A percentile compares a stretch with the other conserved stretches of the same genome.
These are phyloP conservation scores for Zygosaccharomyces sapae DNA, from an alignment of 1,139 yeast genomes.

Conservation along the genomic window DNA sequence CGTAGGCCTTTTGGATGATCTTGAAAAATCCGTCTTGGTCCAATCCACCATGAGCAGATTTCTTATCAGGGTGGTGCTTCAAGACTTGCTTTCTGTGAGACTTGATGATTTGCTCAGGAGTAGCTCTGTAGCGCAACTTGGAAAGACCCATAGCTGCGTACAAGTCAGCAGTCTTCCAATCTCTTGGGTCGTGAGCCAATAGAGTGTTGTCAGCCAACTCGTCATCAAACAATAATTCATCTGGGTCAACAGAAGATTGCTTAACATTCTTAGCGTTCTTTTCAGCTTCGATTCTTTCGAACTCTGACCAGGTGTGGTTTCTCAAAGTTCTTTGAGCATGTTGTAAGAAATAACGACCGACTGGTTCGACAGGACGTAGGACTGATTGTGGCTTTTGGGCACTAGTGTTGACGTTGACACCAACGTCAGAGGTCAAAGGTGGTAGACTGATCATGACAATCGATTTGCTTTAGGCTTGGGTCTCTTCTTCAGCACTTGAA, in stretches of 20 bases:
- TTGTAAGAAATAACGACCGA: constrained; percentile 91
- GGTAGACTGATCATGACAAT: constrained; percentile 36
- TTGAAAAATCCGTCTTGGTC: constrained; percentile 96
- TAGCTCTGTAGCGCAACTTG: constrained; percentile 86
- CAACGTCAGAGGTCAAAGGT: constrained; percentile 39
- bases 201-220: constrained; percentile 66
- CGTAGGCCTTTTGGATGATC: constrained; percentile 95
- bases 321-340: constrained; percentile 95
- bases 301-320: constrained; percentile 99
- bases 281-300: constrained; percentile 89
- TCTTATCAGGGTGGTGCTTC: constrained; percentile 97
- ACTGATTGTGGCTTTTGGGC: constrained; percentile 59
- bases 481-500: background rate
- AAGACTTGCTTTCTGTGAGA: constrained; percentile 97
- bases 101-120: constrained; percentile 88
- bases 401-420: constrained; percentile 50
- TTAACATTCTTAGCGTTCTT: constrained; percentile 75
- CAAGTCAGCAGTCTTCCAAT: constrained; percentile 95
- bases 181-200: constrained; percentile 89
- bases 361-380: constrained; percentile 92
- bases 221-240: constrained; percentile 72
- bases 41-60: constrained; percentile 69
- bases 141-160: constrained; percentile 94
- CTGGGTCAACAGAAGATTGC: constrained; percentile 61
- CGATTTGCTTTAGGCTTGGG: background rate